phyloP scores from a whole-genome alignment of 805 yeast genomes.

The Myxozyma kluyveri region DNA sequence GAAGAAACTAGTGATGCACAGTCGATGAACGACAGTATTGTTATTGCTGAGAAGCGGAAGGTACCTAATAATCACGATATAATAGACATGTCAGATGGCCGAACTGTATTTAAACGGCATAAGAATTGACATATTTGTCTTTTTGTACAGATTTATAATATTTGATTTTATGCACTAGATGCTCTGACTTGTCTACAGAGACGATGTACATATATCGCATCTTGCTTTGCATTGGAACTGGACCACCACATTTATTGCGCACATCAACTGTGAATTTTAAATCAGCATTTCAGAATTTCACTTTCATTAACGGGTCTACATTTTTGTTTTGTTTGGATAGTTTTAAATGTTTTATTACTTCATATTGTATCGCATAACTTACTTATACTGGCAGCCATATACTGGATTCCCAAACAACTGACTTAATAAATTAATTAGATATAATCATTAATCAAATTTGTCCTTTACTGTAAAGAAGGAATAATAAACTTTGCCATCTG shows the following conservation, averaged over 20 bases:
- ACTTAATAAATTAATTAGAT: no score
- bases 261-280: no score
- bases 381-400: no score
- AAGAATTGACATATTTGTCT: neutral
- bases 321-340: conserved; percentile 2
- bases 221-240: no score
- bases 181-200: no score
- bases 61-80: no score
- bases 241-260: no score
- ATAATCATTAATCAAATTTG: neutral
- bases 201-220: no score
- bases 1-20: neutral
- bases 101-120: conserved; percentile 5
- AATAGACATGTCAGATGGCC: neutral
- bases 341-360: neutral
- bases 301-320: no score
- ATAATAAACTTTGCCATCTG: conserved; percentile 33
- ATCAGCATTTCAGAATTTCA: no score
- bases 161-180: neutral
- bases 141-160: neutral
- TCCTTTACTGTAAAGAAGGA: conserved; percentile 12
- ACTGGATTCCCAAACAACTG: no score
- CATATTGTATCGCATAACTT: neutral
- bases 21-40: neutral
- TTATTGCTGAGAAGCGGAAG: conserved; percentile 4